phyloP scores from a whole-genome alignment of 257 asterid species.

The Nicotiana tomentosiformis region DNA sequence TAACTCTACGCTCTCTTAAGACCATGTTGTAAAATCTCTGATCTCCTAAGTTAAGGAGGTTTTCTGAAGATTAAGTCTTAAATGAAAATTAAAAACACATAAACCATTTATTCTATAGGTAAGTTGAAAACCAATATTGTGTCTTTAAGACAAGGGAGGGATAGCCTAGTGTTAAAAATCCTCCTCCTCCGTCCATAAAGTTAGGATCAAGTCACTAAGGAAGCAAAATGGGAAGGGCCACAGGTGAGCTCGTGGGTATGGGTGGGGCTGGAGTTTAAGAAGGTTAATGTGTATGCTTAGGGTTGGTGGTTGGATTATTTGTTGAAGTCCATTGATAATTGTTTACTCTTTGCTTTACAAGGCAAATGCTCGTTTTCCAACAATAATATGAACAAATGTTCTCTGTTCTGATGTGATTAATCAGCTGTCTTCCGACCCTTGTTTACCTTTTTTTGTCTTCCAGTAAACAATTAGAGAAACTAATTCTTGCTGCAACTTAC shows the following conservation, averaged over 20 bases:
- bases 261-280: background rate
- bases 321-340: background rate
- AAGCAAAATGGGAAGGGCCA: background rate
- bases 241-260: background rate
- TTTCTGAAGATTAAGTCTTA: background rate
- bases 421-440: background rate
- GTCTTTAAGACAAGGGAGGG: background rate
- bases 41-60: background rate
- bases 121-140: background rate
- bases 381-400: background rate
- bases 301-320: background rate
- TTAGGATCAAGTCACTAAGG: background rate
- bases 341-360: background rate
- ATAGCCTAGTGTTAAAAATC: background rate
- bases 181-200: background rate
- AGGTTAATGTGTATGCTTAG: background rate
- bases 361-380: background rate
- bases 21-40: background rate
- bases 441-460: background rate
- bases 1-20: background rate
- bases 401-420: background rate
- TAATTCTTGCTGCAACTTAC: slow-evolving; percentile 28
- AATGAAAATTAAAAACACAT: background rate
- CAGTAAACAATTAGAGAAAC: background rate
- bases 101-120: background rate